A percentile compares a stretch with the other conserved stretches of the same genome.
phyloP scores from a whole-genome alignment of 305 asterid species.

The Solanum hybrid region DNA sequence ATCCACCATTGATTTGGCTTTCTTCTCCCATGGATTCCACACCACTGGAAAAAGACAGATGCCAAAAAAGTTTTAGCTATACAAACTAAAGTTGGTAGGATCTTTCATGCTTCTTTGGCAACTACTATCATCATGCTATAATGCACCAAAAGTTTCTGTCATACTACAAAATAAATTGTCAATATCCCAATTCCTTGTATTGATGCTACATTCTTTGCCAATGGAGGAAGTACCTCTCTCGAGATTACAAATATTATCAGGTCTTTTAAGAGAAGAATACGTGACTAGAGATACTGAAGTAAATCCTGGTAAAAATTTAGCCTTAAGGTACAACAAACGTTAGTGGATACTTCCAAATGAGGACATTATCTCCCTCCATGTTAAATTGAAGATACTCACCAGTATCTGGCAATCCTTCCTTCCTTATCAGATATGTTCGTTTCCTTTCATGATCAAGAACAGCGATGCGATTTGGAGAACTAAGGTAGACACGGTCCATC shows the following conservation, averaged over 20 bases:
- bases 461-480: slow-evolving; percentile 62
- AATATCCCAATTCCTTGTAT: not conserved
- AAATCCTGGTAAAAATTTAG: not conserved
- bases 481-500: slow-evolving; percentile 84
- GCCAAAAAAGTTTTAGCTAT: not conserved
- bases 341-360: not conserved
- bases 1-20: slow-evolving; percentile 76
- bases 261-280: not conserved
- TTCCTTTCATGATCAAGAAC: slow-evolving; percentile 91
- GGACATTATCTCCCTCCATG: not conserved
- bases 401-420: slow-evolving; percentile 85
- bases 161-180: not conserved
- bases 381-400: slow-evolving; percentile 32
- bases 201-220: not conserved
- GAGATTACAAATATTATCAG: not conserved
- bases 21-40: slow-evolving; percentile 99
- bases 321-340: not conserved
- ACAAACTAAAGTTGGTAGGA: not conserved
- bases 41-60: slow-evolving; percentile 36
- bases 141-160: not conserved
- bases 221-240: not conserved
- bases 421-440: slow-evolving; percentile 70
- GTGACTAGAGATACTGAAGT: not conserved
- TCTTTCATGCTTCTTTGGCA: not conserved
- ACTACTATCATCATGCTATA: not conserved